These are phyloP conservation scores for Tetrastigma voinierianum DNA, from an alignment of 164 flowering plant species.

Conservation along the genomic window DNA sequence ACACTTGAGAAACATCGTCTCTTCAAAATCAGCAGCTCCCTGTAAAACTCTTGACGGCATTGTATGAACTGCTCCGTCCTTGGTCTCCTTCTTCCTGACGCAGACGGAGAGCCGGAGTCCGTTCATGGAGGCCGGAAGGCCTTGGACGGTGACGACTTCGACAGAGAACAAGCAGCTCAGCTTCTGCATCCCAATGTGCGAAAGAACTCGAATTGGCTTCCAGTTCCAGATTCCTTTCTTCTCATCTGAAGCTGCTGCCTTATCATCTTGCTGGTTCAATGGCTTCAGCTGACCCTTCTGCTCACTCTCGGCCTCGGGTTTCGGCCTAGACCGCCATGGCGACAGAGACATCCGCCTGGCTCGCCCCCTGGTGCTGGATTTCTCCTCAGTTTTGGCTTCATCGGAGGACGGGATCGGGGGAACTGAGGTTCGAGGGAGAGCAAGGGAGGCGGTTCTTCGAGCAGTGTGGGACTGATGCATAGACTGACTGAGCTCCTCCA, in stretches of 20 bases:
- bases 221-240: slow-evolving; percentile 91
- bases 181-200: slow-evolving; percentile 81
- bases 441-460: slow-evolving; percentile 79
- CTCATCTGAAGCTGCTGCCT: slow-evolving; percentile 20
- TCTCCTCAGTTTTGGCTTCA: slow-evolving; percentile 19
- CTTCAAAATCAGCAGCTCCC: slow-evolving; percentile 93
- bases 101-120: slow-evolving; percentile 84
- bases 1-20: slow-evolving; percentile 74
- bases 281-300: slow-evolving; percentile 9
- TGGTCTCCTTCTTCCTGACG: slow-evolving; percentile 83
- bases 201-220: slow-evolving; percentile 85
- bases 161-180: slow-evolving; percentile 82
- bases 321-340: slow-evolving; percentile 83
- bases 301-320: slow-evolving; percentile 32
- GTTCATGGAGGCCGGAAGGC: slow-evolving; percentile 88
- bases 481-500: slow-evolving; percentile 66
- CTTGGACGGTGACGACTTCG: slow-evolving; percentile 75
- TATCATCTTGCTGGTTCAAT: slow-evolving; percentile 20
- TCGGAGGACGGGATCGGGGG: slow-evolving; percentile 36
- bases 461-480: slow-evolving; percentile 62
- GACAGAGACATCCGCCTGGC: slow-evolving; percentile 78
- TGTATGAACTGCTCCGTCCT: slow-evolving; percentile 84
- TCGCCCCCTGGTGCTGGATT: slow-evolving; percentile 28
- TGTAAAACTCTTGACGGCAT: slow-evolving; percentile 90
- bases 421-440: slow-evolving; percentile 55